Evolutionary conservation across 768 basidiomycete genomes (phyloP), one percentile per base, ranked within the genome.

Genomic region (Lentinula raphanica): DNA sequence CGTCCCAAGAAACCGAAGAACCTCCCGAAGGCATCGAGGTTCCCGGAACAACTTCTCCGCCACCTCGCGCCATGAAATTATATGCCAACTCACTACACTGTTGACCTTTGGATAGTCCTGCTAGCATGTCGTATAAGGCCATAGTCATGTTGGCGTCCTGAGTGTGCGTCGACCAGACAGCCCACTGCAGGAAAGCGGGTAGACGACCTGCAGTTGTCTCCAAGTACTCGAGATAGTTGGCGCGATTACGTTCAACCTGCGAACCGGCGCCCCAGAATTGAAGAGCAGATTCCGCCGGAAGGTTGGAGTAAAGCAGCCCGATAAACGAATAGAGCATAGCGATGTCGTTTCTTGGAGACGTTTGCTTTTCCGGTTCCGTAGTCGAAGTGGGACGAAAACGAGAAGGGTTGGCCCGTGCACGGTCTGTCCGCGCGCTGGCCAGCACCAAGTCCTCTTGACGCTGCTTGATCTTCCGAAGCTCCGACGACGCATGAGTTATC

Each of bases 91-190:
- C 89, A 63, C 91, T 92, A 64, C 90, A 91, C 63, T 88, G 86
- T 58, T 88, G 86, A 0, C 94, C 94, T 53, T 88, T 87, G 2
- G 92, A 82, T 27, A 95, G 76, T 21, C 94, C 92, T 7, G 82
- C 77, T 29, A 97, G 74, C 94, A 95, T 95, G 64, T 95, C 90
- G 67, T 92, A 94, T 53, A 94, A 71, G 0, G 91, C 90, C 63
- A 85, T 86, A 39, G 87, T 78, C 83, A 92, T 86, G 1, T 82
- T 81, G 5, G 81, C 66, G 60, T 92, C 90, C 59, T 87, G 82
- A 4, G 81, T 76, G 57, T 92, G 85, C 1, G 90, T 90, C 1
- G 88, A 89, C 88, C 88, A 90, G 8, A 91, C 84, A 0, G 91
- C 91, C 94, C 93, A 96, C 58, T 92, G 90, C 49, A 96, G 73